Evolutionary conservation across 2,329 filamentous ascomycete species (phyloP).

Genomic region (Incumbomyces delicatus): DNA sequence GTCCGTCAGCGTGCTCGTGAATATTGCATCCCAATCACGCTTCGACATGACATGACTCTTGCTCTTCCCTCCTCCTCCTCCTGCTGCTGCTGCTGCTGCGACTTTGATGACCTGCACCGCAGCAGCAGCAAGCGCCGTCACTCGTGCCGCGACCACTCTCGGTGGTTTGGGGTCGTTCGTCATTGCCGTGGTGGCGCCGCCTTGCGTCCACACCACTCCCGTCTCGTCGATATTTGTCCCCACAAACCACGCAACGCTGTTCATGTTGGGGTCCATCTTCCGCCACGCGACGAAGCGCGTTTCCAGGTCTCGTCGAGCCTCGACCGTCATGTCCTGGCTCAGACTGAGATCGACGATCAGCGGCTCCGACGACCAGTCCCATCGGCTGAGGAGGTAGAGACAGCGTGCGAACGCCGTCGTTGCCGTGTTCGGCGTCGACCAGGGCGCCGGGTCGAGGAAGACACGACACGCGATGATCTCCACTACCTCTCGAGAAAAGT

Average conservation of each 20-base stretch:
- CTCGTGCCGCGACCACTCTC: conserved; percentile 72
- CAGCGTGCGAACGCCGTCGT: conserved; percentile 74
- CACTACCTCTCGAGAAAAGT: conserved; percentile 70
- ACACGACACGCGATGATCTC: conserved; percentile 70
- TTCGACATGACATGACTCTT: conserved; percentile 43
- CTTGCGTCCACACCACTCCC: conserved; percentile 71
- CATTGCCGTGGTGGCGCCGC: conserved; percentile 22
- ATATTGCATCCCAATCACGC: conserved; percentile 40
- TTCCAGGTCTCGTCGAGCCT: conserved; percentile 27
- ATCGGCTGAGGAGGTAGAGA: conserved; percentile 67
- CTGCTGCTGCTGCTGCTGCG: no score
- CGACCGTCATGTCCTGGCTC: conserved; percentile 48
- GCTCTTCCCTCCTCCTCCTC: no score
- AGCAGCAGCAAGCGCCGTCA: conserved; percentile 71
- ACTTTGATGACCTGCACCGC: conserved; percentile 54
- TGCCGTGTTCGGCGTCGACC: conserved; percentile 64
- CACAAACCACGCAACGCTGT: conserved; percentile 68
- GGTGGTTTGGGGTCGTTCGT: conserved; percentile 46
- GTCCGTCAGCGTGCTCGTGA: conserved; percentile 61
- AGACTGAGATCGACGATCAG: conserved; percentile 65
- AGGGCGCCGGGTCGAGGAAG: conserved; percentile 76
- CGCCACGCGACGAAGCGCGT: conserved; percentile 75
- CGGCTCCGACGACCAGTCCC: conserved; percentile 84
- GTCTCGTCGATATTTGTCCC: conserved; percentile 69
- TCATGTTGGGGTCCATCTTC: conserved; percentile 80